phyloP scores from a whole-genome alignment of 2,329 filamentous ascomycete genomes.

The Penicillium sp. region DNA sequence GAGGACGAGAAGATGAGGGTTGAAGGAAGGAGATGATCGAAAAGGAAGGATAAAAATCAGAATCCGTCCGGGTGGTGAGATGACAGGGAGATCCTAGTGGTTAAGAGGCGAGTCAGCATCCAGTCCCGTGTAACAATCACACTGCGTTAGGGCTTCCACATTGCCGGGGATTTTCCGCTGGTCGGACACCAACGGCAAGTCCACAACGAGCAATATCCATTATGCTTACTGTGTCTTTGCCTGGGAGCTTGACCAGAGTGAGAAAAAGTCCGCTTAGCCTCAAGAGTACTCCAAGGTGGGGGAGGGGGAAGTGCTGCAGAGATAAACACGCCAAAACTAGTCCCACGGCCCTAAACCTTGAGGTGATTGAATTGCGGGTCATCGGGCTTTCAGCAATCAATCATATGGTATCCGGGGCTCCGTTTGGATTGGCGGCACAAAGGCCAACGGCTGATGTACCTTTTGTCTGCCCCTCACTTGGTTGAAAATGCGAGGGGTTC shows the following conservation, averaged over 20 bases:
- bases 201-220: constrained; percentile 5
- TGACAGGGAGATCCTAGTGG: constrained; percentile 19
- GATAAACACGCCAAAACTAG: constrained; percentile 8
- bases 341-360: constrained; percentile 14
- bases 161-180: constrained; percentile 7
- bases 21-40: not conserved
- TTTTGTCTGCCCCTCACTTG: constrained; percentile 11
- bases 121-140: constrained; percentile 22
- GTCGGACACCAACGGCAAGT: constrained; percentile 9
- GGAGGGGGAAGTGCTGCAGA: constrained; percentile 5
- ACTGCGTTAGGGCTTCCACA: constrained; percentile 20
- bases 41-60: constrained; percentile 5
- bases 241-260: not conserved
- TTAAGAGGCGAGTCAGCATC: constrained; percentile 21
- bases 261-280: constrained; percentile 1
- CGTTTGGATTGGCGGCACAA: constrained; percentile 14
- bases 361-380: constrained; percentile 13
- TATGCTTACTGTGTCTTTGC: constrained; percentile 13
- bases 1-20: not conserved
- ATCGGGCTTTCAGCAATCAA: constrained; percentile 11
- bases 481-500: not conserved
- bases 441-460: constrained; percentile 12
- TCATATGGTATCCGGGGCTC: constrained; percentile 17
- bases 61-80: constrained; percentile 4
- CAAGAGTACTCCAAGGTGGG: constrained; percentile 9